Percentiles rank a stretch among this genome's conserved stretches.
Conservation (phyloP, 23 red algal species). For the Cyanidium caldarium region DNA sequence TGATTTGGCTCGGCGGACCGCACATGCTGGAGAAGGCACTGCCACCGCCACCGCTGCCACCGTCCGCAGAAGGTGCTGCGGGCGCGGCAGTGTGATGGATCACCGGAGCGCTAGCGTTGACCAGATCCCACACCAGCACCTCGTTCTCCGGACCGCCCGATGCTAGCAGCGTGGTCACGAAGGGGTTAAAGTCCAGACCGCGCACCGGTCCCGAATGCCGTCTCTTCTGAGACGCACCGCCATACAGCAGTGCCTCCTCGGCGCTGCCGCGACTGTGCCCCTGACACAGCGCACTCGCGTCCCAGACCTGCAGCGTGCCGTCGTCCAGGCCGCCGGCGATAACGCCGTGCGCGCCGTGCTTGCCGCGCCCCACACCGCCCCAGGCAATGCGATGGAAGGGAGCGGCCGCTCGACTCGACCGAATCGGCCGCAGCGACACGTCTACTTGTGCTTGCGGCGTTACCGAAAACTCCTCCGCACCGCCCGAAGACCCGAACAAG, state of each 20-base stretch:
- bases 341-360: slow-evolving; percentile 28
- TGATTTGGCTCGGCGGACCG: slow-evolving; percentile 19
- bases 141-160: slow-evolving; percentile 53
- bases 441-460: too few relatives aligned
- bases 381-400: slow-evolving; percentile 24
- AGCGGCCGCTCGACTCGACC: too few relatives aligned
- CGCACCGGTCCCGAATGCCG: slow-evolving; percentile 31
- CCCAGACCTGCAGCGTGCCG: slow-evolving; percentile 75
- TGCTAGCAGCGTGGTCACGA: slow-evolving; percentile 38
- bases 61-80: slow-evolving; percentile 16
- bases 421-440: too few relatives aligned
- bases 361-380: slow-evolving; percentile 32
- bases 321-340: slow-evolving; percentile 49
- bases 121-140: slow-evolving; percentile 76
- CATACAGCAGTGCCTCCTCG: slow-evolving; percentile 29
- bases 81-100: slow-evolving; percentile 9
- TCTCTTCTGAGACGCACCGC: slow-evolving; percentile 10
- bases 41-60: slow-evolving; percentile 11
- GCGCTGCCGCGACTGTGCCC: neutral
- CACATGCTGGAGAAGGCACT: slow-evolving; percentile 4
- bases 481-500: too few relatives aligned
- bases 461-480: too few relatives aligned
- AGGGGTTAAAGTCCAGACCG: slow-evolving; percentile 51
- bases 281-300: slow-evolving; percentile 45
- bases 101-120: slow-evolving; percentile 7